phyloP scores from a whole-genome alignment of 192 early-diverging fungal genomes.

The Coemansia javaensis region DNA sequence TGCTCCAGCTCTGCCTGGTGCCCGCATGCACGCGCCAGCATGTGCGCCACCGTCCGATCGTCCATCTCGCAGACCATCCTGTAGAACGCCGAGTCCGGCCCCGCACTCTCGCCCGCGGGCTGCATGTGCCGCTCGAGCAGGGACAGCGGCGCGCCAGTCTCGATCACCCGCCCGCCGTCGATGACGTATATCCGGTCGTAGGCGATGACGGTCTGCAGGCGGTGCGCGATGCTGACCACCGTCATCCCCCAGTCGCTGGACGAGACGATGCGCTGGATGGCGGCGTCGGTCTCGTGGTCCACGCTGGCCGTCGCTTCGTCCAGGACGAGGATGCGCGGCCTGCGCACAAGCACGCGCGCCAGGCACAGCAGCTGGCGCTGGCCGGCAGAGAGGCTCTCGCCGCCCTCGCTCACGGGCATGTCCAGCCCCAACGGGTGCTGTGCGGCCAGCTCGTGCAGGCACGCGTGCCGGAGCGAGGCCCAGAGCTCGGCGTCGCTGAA shows the following conservation, averaged over 20 bases:
- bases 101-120: not conserved
- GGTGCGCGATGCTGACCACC: conserved; percentile 72
- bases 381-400: conserved; percentile 68
- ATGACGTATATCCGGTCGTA: conserved; percentile 63
- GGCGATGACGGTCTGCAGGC: conserved; percentile 62
- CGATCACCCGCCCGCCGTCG: conserved; percentile 37
- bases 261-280: conserved; percentile 66
- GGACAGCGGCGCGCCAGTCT: conserved; percentile 29
- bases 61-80: conserved; percentile 22
- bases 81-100: conserved; percentile 13
- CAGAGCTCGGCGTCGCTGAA: conserved; percentile 68
- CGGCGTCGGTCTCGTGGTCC: conserved; percentile 57
- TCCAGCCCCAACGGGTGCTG: conserved; percentile 42
- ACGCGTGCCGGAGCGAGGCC: conserved; percentile 54
- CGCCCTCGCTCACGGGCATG: conserved; percentile 47
- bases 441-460: conserved; percentile 21
- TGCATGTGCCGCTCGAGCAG: conserved; percentile 20
- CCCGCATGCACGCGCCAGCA: conserved; percentile 10
- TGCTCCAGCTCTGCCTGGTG: not conserved
- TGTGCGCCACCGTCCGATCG: conserved; percentile 4
- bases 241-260: conserved; percentile 19
- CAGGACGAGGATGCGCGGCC: conserved; percentile 69
- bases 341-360: conserved; percentile 60
- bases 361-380: conserved; percentile 70
- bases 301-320: conserved; percentile 75